A percentile compares a stretch with the other conserved stretches of the same genome.
Conservation (phyloP, 768 basidiomycete genomes). For the Suillus sp. region DNA sequence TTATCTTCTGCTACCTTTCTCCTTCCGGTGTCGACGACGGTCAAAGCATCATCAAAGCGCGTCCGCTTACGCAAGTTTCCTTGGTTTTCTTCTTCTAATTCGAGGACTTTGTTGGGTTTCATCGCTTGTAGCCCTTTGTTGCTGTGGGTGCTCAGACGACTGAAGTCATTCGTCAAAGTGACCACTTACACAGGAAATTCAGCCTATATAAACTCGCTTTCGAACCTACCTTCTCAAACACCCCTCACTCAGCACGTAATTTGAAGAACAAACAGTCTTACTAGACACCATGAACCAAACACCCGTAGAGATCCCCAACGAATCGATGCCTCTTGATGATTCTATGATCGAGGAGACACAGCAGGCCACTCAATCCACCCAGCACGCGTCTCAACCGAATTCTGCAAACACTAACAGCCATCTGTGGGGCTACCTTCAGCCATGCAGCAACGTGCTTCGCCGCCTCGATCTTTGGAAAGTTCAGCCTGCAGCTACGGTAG, state of each 20-base stretch:
- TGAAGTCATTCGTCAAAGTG: constrained; percentile 17
- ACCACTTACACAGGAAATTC: constrained; percentile 2
- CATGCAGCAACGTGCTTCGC: constrained; percentile 52
- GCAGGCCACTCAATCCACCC: constrained; percentile 44
- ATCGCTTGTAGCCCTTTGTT: constrained; percentile 22
- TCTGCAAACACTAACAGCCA: constrained; percentile 28
- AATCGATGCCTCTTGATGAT: constrained; percentile 31
- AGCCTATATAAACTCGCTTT: constrained; percentile 11
- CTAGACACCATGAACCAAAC: constrained; percentile 9
- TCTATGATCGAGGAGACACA: constrained; percentile 36
- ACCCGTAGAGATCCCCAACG: constrained; percentile 17
- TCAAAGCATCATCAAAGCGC: constrained; percentile 14
- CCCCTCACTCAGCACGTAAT: not conserved
- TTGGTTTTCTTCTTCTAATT: constrained; percentile 19
- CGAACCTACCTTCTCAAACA: not conserved
- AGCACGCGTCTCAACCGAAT: constrained; percentile 35
- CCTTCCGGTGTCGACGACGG: constrained; percentile 5
- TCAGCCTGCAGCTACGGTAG: constrained; percentile 51
- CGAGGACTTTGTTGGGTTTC: constrained; percentile 20
- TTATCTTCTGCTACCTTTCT: constrained; percentile 7
- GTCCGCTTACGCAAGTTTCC: constrained; percentile 6
- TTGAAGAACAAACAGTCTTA: constrained; percentile 2
- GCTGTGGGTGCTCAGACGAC: constrained; percentile 17
- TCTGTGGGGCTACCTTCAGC: constrained; percentile 75
- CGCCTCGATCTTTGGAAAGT: constrained; percentile 67